These are phyloP conservation scores for Podospora sp. DNA, from an alignment of 495 filamentous ascomycete genomes.

Conservation along the genomic window DNA sequence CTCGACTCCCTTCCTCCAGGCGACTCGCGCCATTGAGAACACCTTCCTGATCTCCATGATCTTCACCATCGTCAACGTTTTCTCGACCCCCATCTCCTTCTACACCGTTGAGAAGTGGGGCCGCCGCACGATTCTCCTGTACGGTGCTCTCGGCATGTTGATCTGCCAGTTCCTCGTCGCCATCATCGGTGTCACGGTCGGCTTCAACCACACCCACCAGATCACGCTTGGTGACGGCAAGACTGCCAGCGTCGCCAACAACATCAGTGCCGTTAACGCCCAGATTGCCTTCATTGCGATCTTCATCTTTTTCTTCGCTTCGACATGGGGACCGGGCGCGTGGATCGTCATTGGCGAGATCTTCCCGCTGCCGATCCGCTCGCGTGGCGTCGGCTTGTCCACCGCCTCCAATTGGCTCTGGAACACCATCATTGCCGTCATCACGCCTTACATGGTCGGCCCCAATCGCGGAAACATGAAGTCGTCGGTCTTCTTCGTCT, in stretches of 20 bases:
- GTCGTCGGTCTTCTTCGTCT: constrained; percentile 78
- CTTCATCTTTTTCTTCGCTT: constrained; percentile 84
- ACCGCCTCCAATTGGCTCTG: constrained; percentile 89
- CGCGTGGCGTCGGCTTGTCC: constrained; percentile 76
- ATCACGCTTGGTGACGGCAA: neutral
- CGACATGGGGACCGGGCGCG: constrained; percentile 76
- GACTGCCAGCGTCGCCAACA: constrained; percentile 42
- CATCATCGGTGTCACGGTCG: constrained; percentile 68
- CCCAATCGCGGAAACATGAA: constrained; percentile 64
- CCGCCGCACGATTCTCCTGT: constrained; percentile 81
- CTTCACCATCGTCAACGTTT: constrained; percentile 84
- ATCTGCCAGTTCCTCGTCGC: constrained; percentile 85
- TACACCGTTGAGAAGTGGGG: constrained; percentile 79
- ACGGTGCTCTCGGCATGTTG: constrained; percentile 77
- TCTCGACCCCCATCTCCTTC: constrained; percentile 80
- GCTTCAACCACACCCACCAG: constrained; percentile 42
- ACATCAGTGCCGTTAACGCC: constrained; percentile 64
- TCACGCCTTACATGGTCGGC: constrained; percentile 80
- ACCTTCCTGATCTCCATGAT: constrained; percentile 80
- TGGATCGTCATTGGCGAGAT: constrained; percentile 90
- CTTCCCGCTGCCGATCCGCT: constrained; percentile 82
- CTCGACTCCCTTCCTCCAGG: constrained; percentile 76
- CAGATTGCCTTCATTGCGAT: constrained; percentile 77
- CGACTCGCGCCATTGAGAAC: constrained; percentile 69
- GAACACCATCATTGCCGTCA: constrained; percentile 74